Evolutionary conservation across 2,329 filamentous ascomycete genomes (phyloP).

Genomic region (Pyrenophora graminea): DNA sequence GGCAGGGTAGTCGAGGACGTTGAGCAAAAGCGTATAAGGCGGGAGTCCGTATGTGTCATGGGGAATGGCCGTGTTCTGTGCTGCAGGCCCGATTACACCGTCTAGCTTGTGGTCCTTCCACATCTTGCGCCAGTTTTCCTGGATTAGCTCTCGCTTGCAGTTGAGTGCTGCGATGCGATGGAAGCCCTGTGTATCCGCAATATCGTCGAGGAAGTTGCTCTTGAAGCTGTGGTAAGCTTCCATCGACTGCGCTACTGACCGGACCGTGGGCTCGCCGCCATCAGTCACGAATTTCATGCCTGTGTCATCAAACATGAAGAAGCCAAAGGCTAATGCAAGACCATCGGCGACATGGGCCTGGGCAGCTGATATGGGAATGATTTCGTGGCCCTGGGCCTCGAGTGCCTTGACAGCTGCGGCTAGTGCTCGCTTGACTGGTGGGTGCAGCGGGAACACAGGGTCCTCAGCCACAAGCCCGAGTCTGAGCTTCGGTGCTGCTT

Average conservation of each 20-base stretch:
- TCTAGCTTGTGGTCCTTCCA: conserved; percentile 8
- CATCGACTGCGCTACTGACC: conserved; percentile 3
- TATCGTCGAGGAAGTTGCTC: not conserved
- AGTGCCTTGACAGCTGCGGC: not conserved
- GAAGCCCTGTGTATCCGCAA: not conserved
- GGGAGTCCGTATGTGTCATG: conserved; percentile 10
- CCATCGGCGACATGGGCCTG: conserved; percentile 4
- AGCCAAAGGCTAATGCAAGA: conserved; percentile 1
- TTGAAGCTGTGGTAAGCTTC: not conserved
- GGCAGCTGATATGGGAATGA: not conserved
- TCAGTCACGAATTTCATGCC: not conserved
- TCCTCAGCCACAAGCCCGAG: conserved; percentile 10
- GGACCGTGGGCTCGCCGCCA: conserved; percentile 1
- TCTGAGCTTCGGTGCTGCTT: not conserved
- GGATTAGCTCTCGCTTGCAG: conserved; percentile 2
- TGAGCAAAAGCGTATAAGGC: conserved; percentile 10
- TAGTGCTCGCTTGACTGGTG: conserved; percentile 10
- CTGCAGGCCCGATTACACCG: conserved; percentile 4
- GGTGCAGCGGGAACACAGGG: conserved; percentile 5
- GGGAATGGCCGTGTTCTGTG: conserved; percentile 6
- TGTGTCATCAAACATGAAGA: conserved; percentile 1
- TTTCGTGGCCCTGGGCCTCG: conserved; percentile 6
- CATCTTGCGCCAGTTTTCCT: conserved; percentile 2
- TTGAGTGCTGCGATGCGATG: conserved; percentile 4
- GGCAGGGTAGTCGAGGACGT: conserved; percentile 12